A percentile compares a stretch with the other conserved stretches of the same genome.
Conservation (phyloP, 352 stramenopile species). For the Phytophthora pinifolia region DNA sequence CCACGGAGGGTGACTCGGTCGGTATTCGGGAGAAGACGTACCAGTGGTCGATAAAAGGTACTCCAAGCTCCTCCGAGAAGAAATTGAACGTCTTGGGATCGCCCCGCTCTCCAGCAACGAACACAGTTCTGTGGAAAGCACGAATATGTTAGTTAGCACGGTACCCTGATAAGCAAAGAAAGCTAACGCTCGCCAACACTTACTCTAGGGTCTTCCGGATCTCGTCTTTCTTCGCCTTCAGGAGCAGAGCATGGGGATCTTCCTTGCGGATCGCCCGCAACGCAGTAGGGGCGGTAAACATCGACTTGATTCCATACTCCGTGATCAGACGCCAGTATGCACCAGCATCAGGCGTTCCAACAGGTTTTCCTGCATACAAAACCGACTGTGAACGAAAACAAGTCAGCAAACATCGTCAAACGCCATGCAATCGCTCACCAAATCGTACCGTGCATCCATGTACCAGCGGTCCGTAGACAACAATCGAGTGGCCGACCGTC, state of each 20-base stretch:
- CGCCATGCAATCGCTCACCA: too few relatives aligned
- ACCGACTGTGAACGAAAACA: slow-evolving; percentile 46
- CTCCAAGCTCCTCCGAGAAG: slow-evolving; percentile 58
- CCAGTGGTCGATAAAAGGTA: slow-evolving; percentile 87
- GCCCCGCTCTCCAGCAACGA: slow-evolving; percentile 86
- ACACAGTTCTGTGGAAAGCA: slow-evolving; percentile 51
- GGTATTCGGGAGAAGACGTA: background rate
- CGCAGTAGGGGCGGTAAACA: slow-evolving; percentile 93
- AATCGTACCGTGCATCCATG: slow-evolving; percentile 75
- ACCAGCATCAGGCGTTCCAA: slow-evolving; percentile 83
- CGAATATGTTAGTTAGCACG: background rate
- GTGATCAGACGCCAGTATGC: slow-evolving; percentile 88
- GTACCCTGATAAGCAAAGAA: background rate
- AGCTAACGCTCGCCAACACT: slow-evolving; percentile 9
- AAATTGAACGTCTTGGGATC: slow-evolving; percentile 89
- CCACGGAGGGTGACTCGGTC: background rate
- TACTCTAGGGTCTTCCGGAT: slow-evolving; percentile 65
- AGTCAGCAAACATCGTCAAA: too few relatives aligned
- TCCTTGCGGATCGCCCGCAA: slow-evolving; percentile 88
- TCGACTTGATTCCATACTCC: slow-evolving; percentile 80
- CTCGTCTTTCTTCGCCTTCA: slow-evolving; percentile 45
- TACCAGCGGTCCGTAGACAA: slow-evolving; percentile 88
- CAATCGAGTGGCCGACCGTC: slow-evolving; percentile 89
- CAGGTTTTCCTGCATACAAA: slow-evolving; percentile 90
- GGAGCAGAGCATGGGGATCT: slow-evolving; percentile 64